A percentile compares a stretch with the other conserved stretches of the same genome.
Evolutionary conservation across 768 basidiomycete genomes (phyloP).

Genomic region (Boletus pseudopeckii): DNA sequence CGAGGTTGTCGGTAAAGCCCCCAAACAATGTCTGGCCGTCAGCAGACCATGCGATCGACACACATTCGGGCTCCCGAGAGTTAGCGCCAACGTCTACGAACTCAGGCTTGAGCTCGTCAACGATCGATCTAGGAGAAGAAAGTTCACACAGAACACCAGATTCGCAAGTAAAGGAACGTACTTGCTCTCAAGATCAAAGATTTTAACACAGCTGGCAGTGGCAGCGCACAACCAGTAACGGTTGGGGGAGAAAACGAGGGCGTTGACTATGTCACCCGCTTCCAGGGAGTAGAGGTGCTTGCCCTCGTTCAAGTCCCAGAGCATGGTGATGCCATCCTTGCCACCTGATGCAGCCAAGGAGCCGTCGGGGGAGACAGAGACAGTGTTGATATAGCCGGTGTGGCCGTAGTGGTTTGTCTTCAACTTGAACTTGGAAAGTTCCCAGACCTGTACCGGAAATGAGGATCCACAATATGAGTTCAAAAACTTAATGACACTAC

Average conservation of each 20-base stretch:
- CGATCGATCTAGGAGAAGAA: conserved; percentile 68
- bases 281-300: conserved; percentile 99
- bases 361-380: conserved; percentile 98
- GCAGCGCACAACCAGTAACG: conserved; percentile 99
- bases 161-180: conserved; percentile 39
- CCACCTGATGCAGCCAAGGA: conserved; percentile 98
- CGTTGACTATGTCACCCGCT: conserved; percentile 97
- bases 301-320: conserved; percentile 99
- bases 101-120: conserved; percentile 97
- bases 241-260: conserved; percentile 99
- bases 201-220: conserved; percentile 95
- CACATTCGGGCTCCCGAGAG: conserved; percentile 83
- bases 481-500: conserved; percentile 44
- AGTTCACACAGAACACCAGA: conserved; percentile 1
- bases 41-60: conserved; percentile 97
- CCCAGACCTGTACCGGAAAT: conserved; percentile 83
- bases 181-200: conserved; percentile 99
- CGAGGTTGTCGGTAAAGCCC: conserved; percentile 92
- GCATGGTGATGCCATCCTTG: conserved; percentile 99
- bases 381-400: conserved; percentile 98
- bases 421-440: conserved; percentile 99
- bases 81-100: conserved; percentile 74
- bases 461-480: conserved; percentile 2
- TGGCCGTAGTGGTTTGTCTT: conserved; percentile 99
- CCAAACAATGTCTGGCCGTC: conserved; percentile 97